Conservation (phyloP, 805 yeast genomes). For the Ogataea pini region DNA sequence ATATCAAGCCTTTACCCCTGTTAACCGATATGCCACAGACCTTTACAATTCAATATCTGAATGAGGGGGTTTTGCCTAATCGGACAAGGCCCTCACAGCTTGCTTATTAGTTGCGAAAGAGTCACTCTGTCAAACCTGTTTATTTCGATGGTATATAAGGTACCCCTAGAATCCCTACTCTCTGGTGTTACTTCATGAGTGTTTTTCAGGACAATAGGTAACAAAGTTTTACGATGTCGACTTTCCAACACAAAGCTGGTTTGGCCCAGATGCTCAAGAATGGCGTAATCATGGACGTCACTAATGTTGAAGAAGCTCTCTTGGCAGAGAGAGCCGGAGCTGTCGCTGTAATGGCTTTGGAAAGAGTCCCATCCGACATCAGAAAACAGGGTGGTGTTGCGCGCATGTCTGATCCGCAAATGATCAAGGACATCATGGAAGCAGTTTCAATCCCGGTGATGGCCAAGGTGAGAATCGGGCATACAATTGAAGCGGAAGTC, state of each 20-base stretch:
- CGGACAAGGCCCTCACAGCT: too few species aligned
- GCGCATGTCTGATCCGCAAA: slow-evolving; percentile 81
- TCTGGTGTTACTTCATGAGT: too few species aligned
- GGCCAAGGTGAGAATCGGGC: slow-evolving; percentile 88
- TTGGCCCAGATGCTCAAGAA: slow-evolving; percentile 86
- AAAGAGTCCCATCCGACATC: slow-evolving; percentile 83
- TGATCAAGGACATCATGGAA: slow-evolving; percentile 73
- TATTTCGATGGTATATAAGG: neutral
- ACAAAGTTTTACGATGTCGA: slow-evolving; percentile 6
- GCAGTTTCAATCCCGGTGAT: slow-evolving; percentile 73
- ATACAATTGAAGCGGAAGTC: slow-evolving; percentile 77
- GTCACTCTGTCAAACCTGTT: neutral
- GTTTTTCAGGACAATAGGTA: too few species aligned
- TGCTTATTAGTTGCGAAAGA: too few species aligned
- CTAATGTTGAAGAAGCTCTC: slow-evolving; percentile 74
- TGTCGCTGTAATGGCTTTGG: slow-evolving; percentile 87
- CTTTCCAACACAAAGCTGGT: slow-evolving; percentile 66
- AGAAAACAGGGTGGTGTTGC: slow-evolving; percentile 80
- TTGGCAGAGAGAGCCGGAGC: slow-evolving; percentile 86
- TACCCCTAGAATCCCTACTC: neutral
- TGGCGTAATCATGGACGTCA: slow-evolving; percentile 74
- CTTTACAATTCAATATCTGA: too few species aligned
- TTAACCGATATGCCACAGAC: neutral
- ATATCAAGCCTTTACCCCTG: too few species aligned
- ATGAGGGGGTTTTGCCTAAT: neutral